phyloP scores from a whole-genome alignment of 2,329 filamentous ascomycete genomes.

The Scedosporium dehoogii region DNA sequence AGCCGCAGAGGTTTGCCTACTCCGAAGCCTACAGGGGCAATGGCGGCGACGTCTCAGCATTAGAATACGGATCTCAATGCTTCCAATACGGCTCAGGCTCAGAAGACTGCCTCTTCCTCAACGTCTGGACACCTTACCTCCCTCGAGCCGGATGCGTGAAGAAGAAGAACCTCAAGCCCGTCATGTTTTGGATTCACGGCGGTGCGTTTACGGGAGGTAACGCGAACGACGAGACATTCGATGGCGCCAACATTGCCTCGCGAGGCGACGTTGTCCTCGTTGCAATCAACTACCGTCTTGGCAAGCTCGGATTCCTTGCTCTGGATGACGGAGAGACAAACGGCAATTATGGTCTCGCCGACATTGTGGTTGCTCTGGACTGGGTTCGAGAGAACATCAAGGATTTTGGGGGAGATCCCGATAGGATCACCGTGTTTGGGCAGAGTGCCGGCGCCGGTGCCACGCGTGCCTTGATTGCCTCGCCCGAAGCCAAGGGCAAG shows the following conservation, averaged over 20 bases:
- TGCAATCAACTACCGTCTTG: conserved; percentile 67
- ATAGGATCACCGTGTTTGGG: conserved; percentile 73
- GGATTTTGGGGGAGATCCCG: conserved; percentile 67
- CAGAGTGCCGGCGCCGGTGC: conserved; percentile 54
- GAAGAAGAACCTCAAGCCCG: conserved; percentile 40
- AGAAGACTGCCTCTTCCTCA: conserved; percentile 34
- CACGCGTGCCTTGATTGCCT: conserved; percentile 22
- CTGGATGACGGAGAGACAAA: conserved; percentile 49
- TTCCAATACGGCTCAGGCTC: conserved; percentile 22
- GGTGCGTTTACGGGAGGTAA: conserved; percentile 43
- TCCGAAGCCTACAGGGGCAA: conserved; percentile 22
- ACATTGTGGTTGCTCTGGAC: conserved; percentile 62
- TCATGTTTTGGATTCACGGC: conserved; percentile 63
- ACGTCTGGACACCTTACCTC: conserved; percentile 32
- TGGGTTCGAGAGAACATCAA: conserved; percentile 73
- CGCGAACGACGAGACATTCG: conserved; percentile 41
- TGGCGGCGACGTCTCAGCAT: conserved; percentile 17
- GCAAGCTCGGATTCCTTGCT: conserved; percentile 65
- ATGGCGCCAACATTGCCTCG: conserved; percentile 35
- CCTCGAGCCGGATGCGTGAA: conserved; percentile 17
- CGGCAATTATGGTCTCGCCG: conserved; percentile 60
- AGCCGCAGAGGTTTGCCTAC: conserved; percentile 28
- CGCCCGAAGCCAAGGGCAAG: conserved; percentile 33
- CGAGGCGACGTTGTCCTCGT: conserved; percentile 56
- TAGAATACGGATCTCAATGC: conserved; percentile 23